phyloP scores from a whole-genome alignment of 352 stramenopile species.

The Globisporangium abappressorium region DNA sequence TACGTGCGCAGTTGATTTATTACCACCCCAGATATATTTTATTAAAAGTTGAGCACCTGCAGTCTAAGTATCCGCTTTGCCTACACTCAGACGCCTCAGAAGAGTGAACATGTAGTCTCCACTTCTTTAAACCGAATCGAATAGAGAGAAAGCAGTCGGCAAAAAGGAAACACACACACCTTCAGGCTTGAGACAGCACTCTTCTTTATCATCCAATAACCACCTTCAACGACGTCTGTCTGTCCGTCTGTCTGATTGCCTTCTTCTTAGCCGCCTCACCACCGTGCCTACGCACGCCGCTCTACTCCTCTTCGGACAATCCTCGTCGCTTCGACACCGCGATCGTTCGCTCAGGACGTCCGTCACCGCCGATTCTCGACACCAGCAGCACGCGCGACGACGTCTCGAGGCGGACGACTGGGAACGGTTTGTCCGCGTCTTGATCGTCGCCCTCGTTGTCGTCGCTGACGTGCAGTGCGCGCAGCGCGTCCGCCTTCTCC shows the following conservation, averaged over 20 bases:
- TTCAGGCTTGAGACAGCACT: not conserved
- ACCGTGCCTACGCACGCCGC: not conserved
- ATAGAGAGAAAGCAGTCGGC: not conserved
- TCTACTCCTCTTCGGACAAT: conserved; percentile 24
- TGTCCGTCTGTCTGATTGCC: too few species aligned
- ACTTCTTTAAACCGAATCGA: not conserved
- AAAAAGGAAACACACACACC: not conserved
- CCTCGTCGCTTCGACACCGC: conserved; percentile 53
- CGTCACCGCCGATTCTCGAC: conserved; percentile 40
- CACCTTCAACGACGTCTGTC: not conserved
- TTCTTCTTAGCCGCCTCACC: not conserved
- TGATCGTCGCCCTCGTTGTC: conserved; percentile 25
- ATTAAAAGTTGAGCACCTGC: conserved; percentile 6
- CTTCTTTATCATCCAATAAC: not conserved
- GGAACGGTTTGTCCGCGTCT: conserved; percentile 22
- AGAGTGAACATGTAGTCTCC: not conserved
- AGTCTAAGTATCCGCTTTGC: not conserved
- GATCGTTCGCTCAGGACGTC: conserved; percentile 46
- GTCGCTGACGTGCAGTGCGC: conserved; percentile 32
- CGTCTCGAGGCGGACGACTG: conserved; percentile 54
- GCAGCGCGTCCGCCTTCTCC: conserved; percentile 57
- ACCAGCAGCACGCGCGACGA: conserved; percentile 53
- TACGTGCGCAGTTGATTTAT: conserved; percentile 7
- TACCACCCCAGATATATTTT: conserved; percentile 12
- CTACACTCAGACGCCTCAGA: not conserved